Base-by-base conservation (phyloP, 768 basidiomycete species). In the Neoboletus brunneissimus region DNA sequence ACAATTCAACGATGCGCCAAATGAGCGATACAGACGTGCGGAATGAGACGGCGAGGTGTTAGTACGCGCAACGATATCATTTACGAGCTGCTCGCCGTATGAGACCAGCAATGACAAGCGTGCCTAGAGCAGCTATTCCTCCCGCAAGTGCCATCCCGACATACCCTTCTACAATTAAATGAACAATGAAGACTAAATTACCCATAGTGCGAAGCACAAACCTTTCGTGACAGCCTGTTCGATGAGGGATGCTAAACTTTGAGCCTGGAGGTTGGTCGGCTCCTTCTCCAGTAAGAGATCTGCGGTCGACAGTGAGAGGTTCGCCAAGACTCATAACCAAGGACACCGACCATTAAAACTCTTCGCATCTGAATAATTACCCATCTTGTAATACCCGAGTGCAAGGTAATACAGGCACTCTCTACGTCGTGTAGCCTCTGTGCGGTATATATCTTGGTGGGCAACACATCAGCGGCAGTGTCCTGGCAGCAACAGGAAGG, bases 321-420 rank as follows among this genome's bases (percentile, higher is more conserved):
- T 43, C 23, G 32, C 15, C 41, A 35, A 52, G 13, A 29, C n/a
- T 48, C 25, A 34, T 23, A 31, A n/a, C 15, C 25, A 20, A 34
- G 15, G 16, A 37, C 5, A 69, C 89, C 57, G 48, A 97, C 96
- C 86, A 71, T 98, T 98, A 72, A 97, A 99, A 58, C 82, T 87
- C 73, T 82, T 88, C 2, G 95, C 93, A 66, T 98, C 91, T 20
- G 90, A 89, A 70, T 88, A 98, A 69, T 98, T 94, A 12, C 87
- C 86, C 83, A 98, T 88, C 79, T 98, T 98, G 75, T 93, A 98
- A 72, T 98, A 87, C 0, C 97, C 97, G 15, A 98, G 78, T 4
- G 94, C 93, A 25, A 99, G 85, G 75, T 98, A 99, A 68, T 98
- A 99, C 35, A 98, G 75, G 64, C 96, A 98, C 74, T 98, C 97